Evolutionary conservation across 148 eudicot species (phyloP).

Genomic region (Vaccinium macrocarpon): DNA sequence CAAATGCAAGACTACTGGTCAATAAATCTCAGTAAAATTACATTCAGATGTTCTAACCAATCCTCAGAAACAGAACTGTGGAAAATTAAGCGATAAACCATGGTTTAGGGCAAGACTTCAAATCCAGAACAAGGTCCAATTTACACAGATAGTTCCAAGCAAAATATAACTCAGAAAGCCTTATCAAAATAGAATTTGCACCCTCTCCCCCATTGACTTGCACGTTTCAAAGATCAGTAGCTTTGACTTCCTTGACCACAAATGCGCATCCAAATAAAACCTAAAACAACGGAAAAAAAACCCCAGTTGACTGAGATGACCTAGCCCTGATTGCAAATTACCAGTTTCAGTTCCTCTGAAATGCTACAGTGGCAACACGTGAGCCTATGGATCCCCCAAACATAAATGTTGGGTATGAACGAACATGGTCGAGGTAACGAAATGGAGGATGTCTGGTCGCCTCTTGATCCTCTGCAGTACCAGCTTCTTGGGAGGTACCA

Average conservation of each 20-base stretch:
- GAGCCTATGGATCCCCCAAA: conserved; percentile 96
- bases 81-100: not conserved
- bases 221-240: not conserved
- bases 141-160: not conserved
- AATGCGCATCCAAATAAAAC: not conserved
- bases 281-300: not conserved
- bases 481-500: conserved; percentile 35
- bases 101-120: not conserved
- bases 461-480: conserved; percentile 36
- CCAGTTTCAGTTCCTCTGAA: conserved; percentile 52
- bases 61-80: not conserved
- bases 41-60: not conserved
- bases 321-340: not conserved
- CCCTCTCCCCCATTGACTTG: not conserved
- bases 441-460: conserved; percentile 35
- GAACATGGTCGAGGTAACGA: conserved; percentile 77
- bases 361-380: conserved; percentile 92
- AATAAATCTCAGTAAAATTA: not conserved
- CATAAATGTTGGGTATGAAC: conserved; percentile 87
- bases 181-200: conserved; percentile 7
- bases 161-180: not conserved
- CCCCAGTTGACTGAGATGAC: conserved; percentile 16
- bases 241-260: not conserved
- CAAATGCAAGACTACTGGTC: not conserved
- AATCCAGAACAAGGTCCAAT: not conserved